Evolutionary conservation across 75 land plant species (phyloP), one percentile per base, ranked within the genome.

Genomic region (Pinus tabuliformis): DNA sequence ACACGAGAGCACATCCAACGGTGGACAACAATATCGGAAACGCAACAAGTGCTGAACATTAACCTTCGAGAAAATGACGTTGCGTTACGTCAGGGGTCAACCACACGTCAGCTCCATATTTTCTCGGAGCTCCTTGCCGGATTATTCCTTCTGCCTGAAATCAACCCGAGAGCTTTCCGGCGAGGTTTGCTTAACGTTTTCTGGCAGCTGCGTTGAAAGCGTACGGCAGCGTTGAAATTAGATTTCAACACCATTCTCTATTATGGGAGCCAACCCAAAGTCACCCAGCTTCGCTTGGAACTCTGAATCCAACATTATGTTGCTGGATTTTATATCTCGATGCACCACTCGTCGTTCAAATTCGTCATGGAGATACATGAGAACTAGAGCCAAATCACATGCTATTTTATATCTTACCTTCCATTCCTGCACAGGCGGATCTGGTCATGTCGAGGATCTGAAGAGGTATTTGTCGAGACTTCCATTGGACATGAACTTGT

Each of bases 401-500:
- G 75, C 8, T 13, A 79, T 30, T 12, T 58, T 63, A 60, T 78
- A 75, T 14, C 84, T 56, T 3, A 22, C 5, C 21, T 66, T 33
- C 81, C 73, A 79, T 17, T 18, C 17, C 72, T 62, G 49, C 11
- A 42, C 8, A 30, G n/a, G 18, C 36, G 22, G 20, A 17, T 6
- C 70, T 6, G 5, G 6, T 33, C 11, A 66, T 5, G 0, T 16
- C 8, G n/a, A 18, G 8, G 62, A 22, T n/a, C 24, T 56, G 62
- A 72, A 78, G 12, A 78, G 68, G 70, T 76, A 61, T 14, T 45
- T 76, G 75, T 76, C 85, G 36, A 80, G 70, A 76, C 77, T 84
- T 17, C 83, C 79, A 36, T 81, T 79, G 21, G 81, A 75, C 81
- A 89, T 81, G 65, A 63, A 84, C 60, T 86, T 82, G 52, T 89